These are phyloP conservation scores for Trichoderma koningiopsis DNA, from an alignment of 2,329 filamentous ascomycete species.

Conservation along the genomic window DNA sequence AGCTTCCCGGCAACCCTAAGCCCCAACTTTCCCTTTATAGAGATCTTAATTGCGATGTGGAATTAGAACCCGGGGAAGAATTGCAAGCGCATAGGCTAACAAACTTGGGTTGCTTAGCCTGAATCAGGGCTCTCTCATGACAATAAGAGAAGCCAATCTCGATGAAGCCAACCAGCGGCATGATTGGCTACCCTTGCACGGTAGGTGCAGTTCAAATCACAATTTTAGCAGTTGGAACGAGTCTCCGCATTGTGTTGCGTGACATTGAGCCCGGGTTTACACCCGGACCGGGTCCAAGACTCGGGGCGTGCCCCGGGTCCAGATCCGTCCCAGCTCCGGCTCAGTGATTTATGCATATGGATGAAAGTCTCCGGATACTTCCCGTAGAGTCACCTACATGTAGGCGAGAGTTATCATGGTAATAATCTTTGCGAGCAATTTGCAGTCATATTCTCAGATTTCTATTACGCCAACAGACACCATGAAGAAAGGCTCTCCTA, in stretches of 20 bases:
- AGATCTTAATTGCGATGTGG: not conserved
- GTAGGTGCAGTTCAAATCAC: not conserved
- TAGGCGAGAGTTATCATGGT: not conserved
- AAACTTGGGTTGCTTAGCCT: not conserved
- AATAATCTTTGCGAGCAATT: not conserved
- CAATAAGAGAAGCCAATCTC: not conserved
- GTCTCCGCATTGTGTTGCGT: too few species aligned
- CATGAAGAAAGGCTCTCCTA: not conserved
- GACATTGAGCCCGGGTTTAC: not conserved
- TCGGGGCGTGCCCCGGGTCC: not conserved
- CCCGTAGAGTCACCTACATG: not conserved
- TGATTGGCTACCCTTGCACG: too few species aligned
- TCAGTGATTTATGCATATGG: not conserved
- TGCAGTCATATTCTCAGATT: too few species aligned
- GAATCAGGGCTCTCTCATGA: not conserved
- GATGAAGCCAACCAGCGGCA: not conserved
- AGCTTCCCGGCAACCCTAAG: not conserved
- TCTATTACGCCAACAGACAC: not conserved
- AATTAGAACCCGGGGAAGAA: not conserved
- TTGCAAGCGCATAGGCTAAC: not conserved
- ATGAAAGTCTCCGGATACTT: not conserved
- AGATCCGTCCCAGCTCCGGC: not conserved
- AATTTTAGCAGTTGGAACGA: too few species aligned
- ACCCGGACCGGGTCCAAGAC: not conserved
- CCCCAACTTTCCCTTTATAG: not conserved